Evolutionary conservation across 2,329 filamentous ascomycete species (phyloP), one percentile per base, ranked within the genome.

Genomic region (Cryphonectria radicalis): DNA sequence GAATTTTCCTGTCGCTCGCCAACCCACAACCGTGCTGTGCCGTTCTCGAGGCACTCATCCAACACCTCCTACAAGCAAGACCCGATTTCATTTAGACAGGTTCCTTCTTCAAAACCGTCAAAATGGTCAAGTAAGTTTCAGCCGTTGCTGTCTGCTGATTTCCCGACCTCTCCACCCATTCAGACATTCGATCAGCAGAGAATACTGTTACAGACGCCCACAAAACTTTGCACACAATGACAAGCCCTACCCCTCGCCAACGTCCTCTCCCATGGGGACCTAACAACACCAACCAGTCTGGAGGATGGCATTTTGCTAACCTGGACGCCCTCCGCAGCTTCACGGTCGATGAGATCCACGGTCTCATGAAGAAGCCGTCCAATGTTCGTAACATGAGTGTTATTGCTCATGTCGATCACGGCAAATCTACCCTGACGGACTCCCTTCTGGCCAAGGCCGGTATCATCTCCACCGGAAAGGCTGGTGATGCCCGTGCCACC

Each of bases 391-490:
- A 98, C 91, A 66, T 71, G 68, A 69, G 70, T 71, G 96, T 99
- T 85, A 98, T 98, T 94, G 96, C 96, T 85, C 96, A 99, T 89
- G 95, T 99, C 91, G 96, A 99, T 87, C 96, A 99, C 91, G 96
- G 96, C 89, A 99, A 99, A 88, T 99, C 96, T 80, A 99, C 96
- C 83, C 91, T 99, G 81, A 98, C 95, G 91, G 96, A 99, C 88
- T 98, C 96, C 80, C 93, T 99, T 78, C 93, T 99, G 83, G 94
- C 97, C 88, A 96, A 97, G 88, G 95, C 95, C 81, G 96, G 96
- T 95, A 99, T 99, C 83, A 98, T 99, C 84, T 98, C 96, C 79
- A 93, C 94, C 79, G 94, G 94, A 80, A 98, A 98, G 88, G 96
- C 96, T 80, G 96, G 96, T 86, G 94, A 97, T 84, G 91, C 92